Percentiles rank a stretch among this genome's conserved stretches.
Conservation (phyloP, 2,329 filamentous ascomycete genomes). For the Alternaria longipes region DNA sequence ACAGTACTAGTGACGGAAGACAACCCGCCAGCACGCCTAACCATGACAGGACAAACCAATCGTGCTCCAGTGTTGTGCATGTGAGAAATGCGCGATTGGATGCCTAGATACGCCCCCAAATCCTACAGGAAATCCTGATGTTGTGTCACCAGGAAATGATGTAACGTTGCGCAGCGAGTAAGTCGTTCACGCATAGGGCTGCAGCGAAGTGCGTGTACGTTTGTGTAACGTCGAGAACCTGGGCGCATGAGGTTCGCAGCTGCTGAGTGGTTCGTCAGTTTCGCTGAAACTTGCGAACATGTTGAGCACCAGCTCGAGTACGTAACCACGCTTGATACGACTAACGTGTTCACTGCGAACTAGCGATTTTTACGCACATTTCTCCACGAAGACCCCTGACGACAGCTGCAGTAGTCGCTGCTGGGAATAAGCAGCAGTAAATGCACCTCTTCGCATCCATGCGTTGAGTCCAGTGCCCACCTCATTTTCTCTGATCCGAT, state of each 20-base stretch:
- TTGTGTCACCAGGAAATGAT: constrained; percentile 12
- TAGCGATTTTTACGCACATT: constrained; percentile 17
- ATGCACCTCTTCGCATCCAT: constrained; percentile 1
- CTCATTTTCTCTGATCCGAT: constrained; percentile 10
- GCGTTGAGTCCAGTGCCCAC: constrained; percentile 5
- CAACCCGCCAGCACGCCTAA: constrained; percentile 6
- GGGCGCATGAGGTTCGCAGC: background rate
- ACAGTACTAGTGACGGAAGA: constrained; percentile 10
- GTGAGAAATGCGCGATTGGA: constrained; percentile 13
- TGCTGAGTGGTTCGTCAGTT: background rate
- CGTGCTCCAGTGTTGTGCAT: background rate
- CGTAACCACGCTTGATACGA: constrained; percentile 13
- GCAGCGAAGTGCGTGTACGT: constrained; percentile 6
- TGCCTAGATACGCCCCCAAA: background rate
- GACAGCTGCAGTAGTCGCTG: constrained; percentile 8
- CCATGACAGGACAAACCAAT: background rate
- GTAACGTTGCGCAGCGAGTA: constrained; percentile 4
- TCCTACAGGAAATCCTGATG: constrained; percentile 4
- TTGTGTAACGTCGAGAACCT: background rate
- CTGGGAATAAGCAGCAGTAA: constrained; percentile 18
- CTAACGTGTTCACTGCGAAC: constrained; percentile 16
- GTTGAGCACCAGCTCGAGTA: constrained; percentile 9
- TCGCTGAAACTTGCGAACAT: constrained; percentile 3
- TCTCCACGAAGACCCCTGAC: constrained; percentile 17
- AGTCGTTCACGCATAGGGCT: constrained; percentile 18